Evolutionary conservation across 139 green algal species (phyloP).

Genomic region (Coccomyxa sp.): DNA sequence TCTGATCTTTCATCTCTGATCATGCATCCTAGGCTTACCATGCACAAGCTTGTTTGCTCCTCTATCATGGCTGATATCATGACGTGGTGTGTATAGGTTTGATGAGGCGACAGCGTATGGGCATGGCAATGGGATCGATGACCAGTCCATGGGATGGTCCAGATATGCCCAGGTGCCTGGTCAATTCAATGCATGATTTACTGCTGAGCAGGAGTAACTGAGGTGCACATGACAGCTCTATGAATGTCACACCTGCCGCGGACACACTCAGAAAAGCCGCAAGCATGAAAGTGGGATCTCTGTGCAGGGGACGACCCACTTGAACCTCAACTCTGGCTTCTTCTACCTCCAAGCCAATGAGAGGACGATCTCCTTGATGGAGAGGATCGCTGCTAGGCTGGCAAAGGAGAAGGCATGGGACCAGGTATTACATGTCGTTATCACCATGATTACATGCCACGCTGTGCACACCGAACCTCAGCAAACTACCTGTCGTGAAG

Average conservation of each 20-base stretch:
- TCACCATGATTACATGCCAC: not conserved
- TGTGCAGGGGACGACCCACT: slow-evolving; percentile 36
- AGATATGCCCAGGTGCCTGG: slow-evolving; percentile 48
- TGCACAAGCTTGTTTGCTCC: not conserved
- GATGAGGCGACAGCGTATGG: slow-evolving; percentile 84
- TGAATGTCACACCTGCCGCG: not conserved
- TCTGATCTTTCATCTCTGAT: not conserved
- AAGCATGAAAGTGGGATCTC: not conserved
- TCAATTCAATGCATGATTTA: not conserved
- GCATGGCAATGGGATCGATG: slow-evolving; percentile 80
- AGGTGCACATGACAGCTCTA: not conserved
- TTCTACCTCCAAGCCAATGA: slow-evolving; percentile 79
- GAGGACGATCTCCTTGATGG: slow-evolving; percentile 59
- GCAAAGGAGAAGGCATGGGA: slow-evolving; percentile 72
- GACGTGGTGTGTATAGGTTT: slow-evolving; percentile 40
- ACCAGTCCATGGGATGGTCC: slow-evolving; percentile 87
- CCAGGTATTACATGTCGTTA: not conserved
- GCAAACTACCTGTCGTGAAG: not conserved
- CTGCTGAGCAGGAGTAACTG: not conserved
- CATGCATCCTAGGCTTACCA: not conserved
- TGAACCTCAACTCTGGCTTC: slow-evolving; percentile 84
- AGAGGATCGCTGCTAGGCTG: slow-evolving; percentile 58
- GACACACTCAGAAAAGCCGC: too few species aligned
- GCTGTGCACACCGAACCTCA: not conserved
- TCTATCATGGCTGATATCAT: not conserved